Percentiles rank a stretch among this genome's conserved stretches.
phyloP scores from a whole-genome alignment of 139 green algal species.

The Chlorella sp. region DNA sequence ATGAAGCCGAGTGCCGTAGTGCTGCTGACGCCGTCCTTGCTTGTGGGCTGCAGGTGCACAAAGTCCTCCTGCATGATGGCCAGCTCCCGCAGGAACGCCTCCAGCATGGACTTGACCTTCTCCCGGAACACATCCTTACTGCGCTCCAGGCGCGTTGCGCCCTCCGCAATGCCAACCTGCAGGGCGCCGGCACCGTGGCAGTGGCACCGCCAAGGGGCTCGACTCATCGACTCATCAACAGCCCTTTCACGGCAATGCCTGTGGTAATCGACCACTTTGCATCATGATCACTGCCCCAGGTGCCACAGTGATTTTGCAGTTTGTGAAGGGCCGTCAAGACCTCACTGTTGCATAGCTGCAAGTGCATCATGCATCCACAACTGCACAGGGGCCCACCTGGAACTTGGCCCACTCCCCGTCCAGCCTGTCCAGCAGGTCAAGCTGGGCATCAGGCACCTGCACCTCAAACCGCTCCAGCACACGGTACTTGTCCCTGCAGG shows the following conservation, averaged over 20 bases:
- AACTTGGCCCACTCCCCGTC: constrained; percentile 50
- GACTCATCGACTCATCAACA: too few relatives aligned
- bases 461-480: constrained; percentile 72
- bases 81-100: constrained; percentile 70
- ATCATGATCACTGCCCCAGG: constrained; percentile 54
- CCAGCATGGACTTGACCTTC: constrained; percentile 72
- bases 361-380: too few relatives aligned
- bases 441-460: constrained; percentile 51
- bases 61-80: constrained; percentile 57
- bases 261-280: too few relatives aligned
- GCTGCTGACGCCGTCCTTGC: constrained; percentile 18
- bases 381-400: constrained; percentile 41
- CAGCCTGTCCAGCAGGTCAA: constrained; percentile 52
- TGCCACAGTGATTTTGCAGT: constrained; percentile 73
- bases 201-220: too few relatives aligned
- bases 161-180: too few relatives aligned
- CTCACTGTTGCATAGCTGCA: too few relatives aligned
- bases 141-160: too few relatives aligned
- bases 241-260: too few relatives aligned
- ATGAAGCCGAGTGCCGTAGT: constrained; percentile 42
- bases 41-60: constrained; percentile 35
- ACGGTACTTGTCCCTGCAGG: constrained; percentile 61
- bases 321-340: constrained; percentile 54
- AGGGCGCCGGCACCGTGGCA: too few relatives aligned
- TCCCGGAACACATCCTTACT: too few relatives aligned